phyloP scores from a whole-genome alignment of 177 flowering plant species.

The Vitis hybrid region DNA sequence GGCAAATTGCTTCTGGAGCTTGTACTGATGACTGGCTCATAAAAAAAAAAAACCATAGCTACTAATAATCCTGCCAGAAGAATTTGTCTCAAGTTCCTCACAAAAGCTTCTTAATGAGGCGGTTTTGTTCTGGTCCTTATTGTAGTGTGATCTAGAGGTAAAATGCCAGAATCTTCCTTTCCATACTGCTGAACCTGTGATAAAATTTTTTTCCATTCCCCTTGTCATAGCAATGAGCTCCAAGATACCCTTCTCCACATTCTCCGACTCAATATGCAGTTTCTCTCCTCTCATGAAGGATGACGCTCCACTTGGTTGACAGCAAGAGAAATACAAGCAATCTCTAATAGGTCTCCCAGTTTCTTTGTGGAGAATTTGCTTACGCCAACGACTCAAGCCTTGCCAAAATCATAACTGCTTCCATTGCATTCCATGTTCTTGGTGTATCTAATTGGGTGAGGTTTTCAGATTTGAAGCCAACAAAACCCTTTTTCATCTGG shows the following conservation, averaged over 20 bases:
- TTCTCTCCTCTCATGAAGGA: no score
- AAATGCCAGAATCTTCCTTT: background rate
- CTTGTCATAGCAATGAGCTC: conserved; percentile 27
- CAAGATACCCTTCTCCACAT: conserved; percentile 1
- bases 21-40: conserved; percentile 21
- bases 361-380: no score
- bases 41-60: conserved; percentile 7
- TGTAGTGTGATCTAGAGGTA: conserved; percentile 21
- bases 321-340: no score
- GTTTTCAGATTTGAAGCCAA: no score
- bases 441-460: no score
- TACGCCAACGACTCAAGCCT: no score
- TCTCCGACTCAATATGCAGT: no score
- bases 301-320: no score
- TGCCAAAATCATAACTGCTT: no score
- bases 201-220: conserved; percentile 14
- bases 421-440: no score
- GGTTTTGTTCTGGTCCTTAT: conserved; percentile 23
- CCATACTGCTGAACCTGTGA: conserved; percentile 25
- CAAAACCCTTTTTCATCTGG: no score
- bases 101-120: conserved; percentile 32
- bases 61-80: conserved; percentile 20
- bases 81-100: background rate
- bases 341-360: no score
- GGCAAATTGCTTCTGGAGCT: conserved; percentile 17